Percentiles rank a stretch among this genome's conserved stretches.
These are phyloP conservation scores for Ambrosia hybrid DNA, from an alignment of 140 eudicot species.

Conservation along the genomic window DNA sequence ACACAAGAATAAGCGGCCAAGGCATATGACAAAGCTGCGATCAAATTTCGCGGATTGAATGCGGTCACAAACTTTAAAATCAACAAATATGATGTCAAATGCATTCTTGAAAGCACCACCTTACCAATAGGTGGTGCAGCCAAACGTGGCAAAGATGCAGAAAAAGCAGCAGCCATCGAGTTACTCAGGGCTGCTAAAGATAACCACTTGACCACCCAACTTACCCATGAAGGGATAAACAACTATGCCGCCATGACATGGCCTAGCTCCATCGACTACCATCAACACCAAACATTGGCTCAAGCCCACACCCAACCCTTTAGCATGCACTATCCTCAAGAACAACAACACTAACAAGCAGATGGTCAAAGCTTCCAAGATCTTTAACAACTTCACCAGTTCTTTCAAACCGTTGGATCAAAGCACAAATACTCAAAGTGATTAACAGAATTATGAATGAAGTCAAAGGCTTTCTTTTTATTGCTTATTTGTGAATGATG, in stretches of 20 bases:
- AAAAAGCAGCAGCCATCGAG: constrained; percentile 54
- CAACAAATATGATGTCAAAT: constrained; percentile 78
- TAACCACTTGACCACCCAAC: constrained; percentile 26
- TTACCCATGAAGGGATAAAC: constrained; percentile 30
- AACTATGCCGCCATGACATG: constrained; percentile 29
- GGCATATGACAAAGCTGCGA: constrained; percentile 95
- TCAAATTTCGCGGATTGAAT: constrained; percentile 78
- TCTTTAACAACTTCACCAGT: too few species aligned
- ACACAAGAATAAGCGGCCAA: constrained; percentile 97
- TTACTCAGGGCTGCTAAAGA: constrained; percentile 30
- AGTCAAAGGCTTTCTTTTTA: too few species aligned
- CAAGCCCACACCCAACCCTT: constrained; percentile 52
- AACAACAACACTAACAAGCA: too few species aligned
- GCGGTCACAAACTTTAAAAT: constrained; percentile 94
- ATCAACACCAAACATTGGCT: constrained; percentile 38
- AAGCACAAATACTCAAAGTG: too few species aligned
- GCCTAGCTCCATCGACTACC: constrained; percentile 71
- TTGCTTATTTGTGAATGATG: too few species aligned
- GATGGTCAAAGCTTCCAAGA: too few species aligned
- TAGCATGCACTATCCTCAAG: constrained; percentile 54
- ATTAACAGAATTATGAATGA: too few species aligned
- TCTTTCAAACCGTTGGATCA: too few species aligned
- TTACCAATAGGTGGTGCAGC: constrained; percentile 89
- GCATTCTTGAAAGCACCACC: constrained; percentile 80
- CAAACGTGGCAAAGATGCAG: constrained; percentile 76